Evolutionary conservation across 2,329 filamentous ascomycete species (phyloP), one percentile per base, ranked within the genome.

Genomic region (Blastomyces gilchristii): DNA sequence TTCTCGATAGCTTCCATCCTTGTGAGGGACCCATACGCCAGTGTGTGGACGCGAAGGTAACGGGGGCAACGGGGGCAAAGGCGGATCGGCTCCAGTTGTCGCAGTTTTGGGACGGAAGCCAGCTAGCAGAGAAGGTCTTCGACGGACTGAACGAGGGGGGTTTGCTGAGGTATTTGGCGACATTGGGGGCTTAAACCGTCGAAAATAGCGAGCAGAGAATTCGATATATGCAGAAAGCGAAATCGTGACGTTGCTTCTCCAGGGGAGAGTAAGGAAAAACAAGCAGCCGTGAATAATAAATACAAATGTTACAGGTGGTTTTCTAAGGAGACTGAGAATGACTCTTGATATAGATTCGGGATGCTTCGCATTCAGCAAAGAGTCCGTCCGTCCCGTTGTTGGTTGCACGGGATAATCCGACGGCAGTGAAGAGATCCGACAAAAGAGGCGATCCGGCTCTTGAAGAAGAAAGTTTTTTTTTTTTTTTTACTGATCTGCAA

Each of bases 71-170:
- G 31, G 31, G 31, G 37, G 31, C 25, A 56, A 56, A 14, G 62
- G 28, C n/a, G 62, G 66, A 34, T 65, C 66, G 9, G 54, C 60
- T n/a, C 69, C 69, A 5, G 75, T 70, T 7, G 75, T 78, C 5
- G 75, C 71, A 9, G 76, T 78, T 34, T 72, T 71, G 16, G 77
- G 75, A 56, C 76, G 74, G 60, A 70, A 62, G 64, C 70, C 72
- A 61, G 74, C 67, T 14, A 75, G 72, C 47, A 78, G 65, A 18
- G 77, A 78, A 39, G 75, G 71, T 65, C 74, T 73, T 60, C 64
- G 62, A 31, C 65, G 62, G 60, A 62, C 58, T 12, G 65, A 60
- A 41, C 52, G 61, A 16, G 60, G 18, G 31, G 53, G 60, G 56
- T 12, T 60, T 14, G 63, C 57, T 14, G 63, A 14, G 22, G 52